Base-by-base conservation (phyloP, 306 rosid species). In the Calophaca sinica region DNA sequence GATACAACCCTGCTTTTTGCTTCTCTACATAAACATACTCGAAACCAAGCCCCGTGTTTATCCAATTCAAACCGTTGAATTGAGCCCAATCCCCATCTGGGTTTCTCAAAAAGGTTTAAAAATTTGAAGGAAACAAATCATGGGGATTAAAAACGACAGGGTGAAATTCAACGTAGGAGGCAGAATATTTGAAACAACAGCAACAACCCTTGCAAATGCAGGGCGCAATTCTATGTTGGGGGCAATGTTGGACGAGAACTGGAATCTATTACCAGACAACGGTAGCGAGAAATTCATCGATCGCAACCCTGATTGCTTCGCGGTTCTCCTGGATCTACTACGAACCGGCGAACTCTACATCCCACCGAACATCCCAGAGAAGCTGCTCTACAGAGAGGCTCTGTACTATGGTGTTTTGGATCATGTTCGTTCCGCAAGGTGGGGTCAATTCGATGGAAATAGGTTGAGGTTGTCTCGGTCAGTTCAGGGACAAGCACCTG, bases 121-220 rank as follows among this genome's bases (percentile, higher is more conserved):
- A 28, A 29, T 81, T 75, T 65, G 69, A 20, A 62, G 68, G 7
- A 75, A 81, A 4, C 12, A 49, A 55, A 76, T 58, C 68, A 94
- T 91, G 97, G 93, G 89, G 31, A 65, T 84, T 35, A 90, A 74
- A 55, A 87, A 68, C 60, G 96, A 94, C 86, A 81, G 83, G 57
- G 86, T 94, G 73, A 89, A 82, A 81, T 89, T 94, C 89, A 92
- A 94, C 59, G 96, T 94, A 0, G 98, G 98, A 73, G 99, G 98
- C 76, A 90, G 93, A 82, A 83, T 90, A 65, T 87, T 94, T 42
- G 99, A 92, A 75, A 94, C 99, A 5, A 89, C 98, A 0, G 63
- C 88, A 12, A 94, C 99, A 72, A 94, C 99, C 11, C 88, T 94
- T 9, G 96, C 96, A 55, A 90, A 87, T 78, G 99, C 97, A 31